Evolutionary conservation across 1,284 basidiomycete genomes (phyloP).

Genomic region (Cryptococcus amylolentus): DNA sequence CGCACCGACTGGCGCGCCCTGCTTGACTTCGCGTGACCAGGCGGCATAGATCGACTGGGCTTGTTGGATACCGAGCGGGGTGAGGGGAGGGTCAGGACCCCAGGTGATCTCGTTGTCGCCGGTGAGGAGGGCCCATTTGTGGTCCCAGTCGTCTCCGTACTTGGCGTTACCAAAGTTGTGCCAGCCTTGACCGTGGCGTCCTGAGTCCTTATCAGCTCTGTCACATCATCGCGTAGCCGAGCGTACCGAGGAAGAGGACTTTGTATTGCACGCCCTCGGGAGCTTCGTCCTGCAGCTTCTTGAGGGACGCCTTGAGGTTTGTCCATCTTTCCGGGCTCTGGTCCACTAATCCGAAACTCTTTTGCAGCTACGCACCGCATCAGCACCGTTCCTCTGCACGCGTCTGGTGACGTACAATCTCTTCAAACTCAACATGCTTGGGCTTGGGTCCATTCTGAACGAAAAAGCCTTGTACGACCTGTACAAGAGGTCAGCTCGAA

Average conservation of each 20-base stretch:
- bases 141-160: constrained; percentile 60
- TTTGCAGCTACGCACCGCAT: constrained; percentile 21
- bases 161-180: constrained; percentile 61
- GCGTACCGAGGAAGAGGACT: constrained; percentile 45
- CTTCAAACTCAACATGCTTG: constrained; percentile 33
- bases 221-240: not conserved
- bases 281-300: constrained; percentile 36
- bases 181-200: constrained; percentile 48
- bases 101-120: constrained; percentile 70
- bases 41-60: constrained; percentile 56
- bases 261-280: constrained; percentile 41
- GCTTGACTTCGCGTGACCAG: constrained; percentile 60
- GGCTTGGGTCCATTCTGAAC: constrained; percentile 37
- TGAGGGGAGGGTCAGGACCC: constrained; percentile 79
- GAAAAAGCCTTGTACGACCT: constrained; percentile 42
- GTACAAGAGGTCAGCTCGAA: too few species aligned
- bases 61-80: constrained; percentile 62
- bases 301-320: constrained; percentile 33
- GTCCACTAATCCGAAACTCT: constrained; percentile 45
- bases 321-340: constrained; percentile 37
- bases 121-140: constrained; percentile 64
- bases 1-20: constrained; percentile 60
- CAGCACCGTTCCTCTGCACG: not conserved
- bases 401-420: constrained; percentile 29
- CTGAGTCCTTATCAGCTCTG: constrained; percentile 8